Base-by-base conservation (phyloP, 768 basidiomycete genomes). In the Leccinum longicurvipes region DNA sequence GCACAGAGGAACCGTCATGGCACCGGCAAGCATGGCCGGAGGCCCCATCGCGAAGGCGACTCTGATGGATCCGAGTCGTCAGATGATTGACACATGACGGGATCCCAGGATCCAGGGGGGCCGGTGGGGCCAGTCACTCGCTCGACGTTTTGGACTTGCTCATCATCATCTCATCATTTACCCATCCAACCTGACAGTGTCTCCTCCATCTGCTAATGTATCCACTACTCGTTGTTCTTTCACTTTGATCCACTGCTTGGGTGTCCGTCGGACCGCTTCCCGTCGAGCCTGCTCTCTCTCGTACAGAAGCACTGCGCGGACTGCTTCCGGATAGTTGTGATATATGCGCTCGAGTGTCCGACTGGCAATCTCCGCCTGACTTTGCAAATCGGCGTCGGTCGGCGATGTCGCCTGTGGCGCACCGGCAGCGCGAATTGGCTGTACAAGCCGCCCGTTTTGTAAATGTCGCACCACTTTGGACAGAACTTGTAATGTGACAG, bases 1-100 rank as follows among this genome's bases (percentile, higher is more conserved):
- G 59, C 55, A 25, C 61, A 91, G 91, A 87, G 90, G 60, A 91
- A 91, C 71, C 85, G 91, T 55, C 86, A 92, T 68, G 87, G 87
- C 25, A 81, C 85, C 50, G 79, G 78, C 60, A 90, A 85, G 72
- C 72, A 74, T 32, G 82, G 76, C 56, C 76, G 78, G 5, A 76
- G 85, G 60, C 77, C 82, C 57, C 81, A 80, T 62, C 79, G 82
- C 48, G 81, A 79, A 55, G 83, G 77, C 29, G 73, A 74, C 54
- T 85, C 84, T 25, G 86, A 81, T 41, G 82, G 78, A 47, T 85
- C 83, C 47, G 86, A 87, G 42, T 86, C 88, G 51, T 88, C 86
- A 39, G 89, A 90, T 59, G 82, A 77, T 58, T 59, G 81, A 77
- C 57, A 64, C 68, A 57, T 76, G 66, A 71, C 54, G 6, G 55